Evolutionary conservation across 169 alveolate species (phyloP).

Genomic region (Babesia ovata): DNA sequence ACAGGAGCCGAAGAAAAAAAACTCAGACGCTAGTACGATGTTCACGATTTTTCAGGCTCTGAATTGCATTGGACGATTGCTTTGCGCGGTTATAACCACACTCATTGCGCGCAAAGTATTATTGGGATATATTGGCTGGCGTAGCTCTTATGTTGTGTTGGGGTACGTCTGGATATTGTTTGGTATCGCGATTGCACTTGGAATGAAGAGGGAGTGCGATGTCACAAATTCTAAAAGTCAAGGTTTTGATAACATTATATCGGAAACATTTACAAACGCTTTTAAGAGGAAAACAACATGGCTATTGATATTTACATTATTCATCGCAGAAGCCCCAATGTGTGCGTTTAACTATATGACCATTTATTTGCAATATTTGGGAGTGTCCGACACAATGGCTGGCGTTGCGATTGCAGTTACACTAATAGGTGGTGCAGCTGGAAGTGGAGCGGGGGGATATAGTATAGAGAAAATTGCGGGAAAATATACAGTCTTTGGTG

Average conservation of each 20-base stretch:
- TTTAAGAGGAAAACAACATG: neutral
- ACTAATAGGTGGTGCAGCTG: constrained; percentile 85
- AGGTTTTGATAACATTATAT: neutral
- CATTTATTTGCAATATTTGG: constrained; percentile 87
- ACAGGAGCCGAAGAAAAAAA: neutral
- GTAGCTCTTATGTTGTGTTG: constrained; percentile 16
- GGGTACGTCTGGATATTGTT: constrained; percentile 36
- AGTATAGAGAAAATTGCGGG: constrained; percentile 79
- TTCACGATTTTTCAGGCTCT: constrained; percentile 40
- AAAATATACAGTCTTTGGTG: constrained; percentile 68
- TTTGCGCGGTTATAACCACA: constrained; percentile 31
- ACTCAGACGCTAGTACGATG: neutral
- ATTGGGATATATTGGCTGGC: constrained; percentile 41
- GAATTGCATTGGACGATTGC: constrained; percentile 36
- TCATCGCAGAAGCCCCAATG: constrained; percentile 88
- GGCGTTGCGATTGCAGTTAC: constrained; percentile 83
- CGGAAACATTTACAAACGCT: neutral
- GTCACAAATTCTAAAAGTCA: neutral
- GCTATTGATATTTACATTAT: neutral
- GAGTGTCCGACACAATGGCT: constrained; percentile 83
- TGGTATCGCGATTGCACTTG: neutral
- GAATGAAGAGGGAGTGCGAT: neutral
- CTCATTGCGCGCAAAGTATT: neutral
- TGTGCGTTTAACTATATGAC: constrained; percentile 85
- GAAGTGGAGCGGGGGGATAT: constrained; percentile 90